Conservation (phyloP, 495 filamentous ascomycete genomes). For the Penicillium atrosanguineum region DNA sequence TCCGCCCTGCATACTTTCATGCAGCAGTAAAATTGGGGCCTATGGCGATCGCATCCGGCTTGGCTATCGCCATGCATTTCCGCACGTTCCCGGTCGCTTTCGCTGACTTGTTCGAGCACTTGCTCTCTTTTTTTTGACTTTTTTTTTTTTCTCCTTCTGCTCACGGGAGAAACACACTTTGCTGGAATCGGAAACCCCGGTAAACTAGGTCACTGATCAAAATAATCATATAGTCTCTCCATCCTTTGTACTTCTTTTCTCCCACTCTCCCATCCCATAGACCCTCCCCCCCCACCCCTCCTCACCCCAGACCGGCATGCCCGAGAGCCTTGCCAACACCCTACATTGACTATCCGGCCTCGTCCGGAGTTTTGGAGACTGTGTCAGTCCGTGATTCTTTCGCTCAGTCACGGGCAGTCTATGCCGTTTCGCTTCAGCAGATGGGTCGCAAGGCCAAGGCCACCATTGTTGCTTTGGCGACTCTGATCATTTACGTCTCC, state of each 20-base stretch:
- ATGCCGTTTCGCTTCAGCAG: conserved; percentile 32
- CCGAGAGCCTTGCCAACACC: conserved; percentile 6
- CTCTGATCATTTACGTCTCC: conserved; percentile 45
- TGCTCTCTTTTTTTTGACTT: conserved; percentile 1
- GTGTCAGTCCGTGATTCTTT: conserved; percentile 18
- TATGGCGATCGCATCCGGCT: conserved; percentile 19
- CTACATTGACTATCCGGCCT: conserved; percentile 20
- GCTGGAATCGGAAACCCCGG: conserved; percentile 29
- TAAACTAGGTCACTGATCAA: conserved; percentile 6
- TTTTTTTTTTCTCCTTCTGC: conserved; percentile 6
- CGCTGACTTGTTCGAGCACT: conserved; percentile 17
- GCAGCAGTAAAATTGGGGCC: neutral
- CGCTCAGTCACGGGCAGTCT: conserved; percentile 16
- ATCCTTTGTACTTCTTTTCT: conserved; percentile 14
- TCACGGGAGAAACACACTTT: conserved; percentile 8
- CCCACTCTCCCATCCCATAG: conserved; percentile 19
- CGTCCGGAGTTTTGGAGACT: conserved; percentile 7
- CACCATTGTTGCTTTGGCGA: conserved; percentile 40
- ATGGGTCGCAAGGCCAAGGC: conserved; percentile 41
- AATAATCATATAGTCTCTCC: conserved; percentile 14
- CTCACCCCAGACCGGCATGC: conserved; percentile 12
- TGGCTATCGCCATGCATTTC: conserved; percentile 18
- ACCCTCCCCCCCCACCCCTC: neutral
- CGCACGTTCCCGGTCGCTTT: conserved; percentile 27
- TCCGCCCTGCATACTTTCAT: conserved; percentile 8